A percentile compares a stretch with the other conserved stretches of the same genome.
Conservation (phyloP, 306 rosid genomes). For the Corylus americana region DNA sequence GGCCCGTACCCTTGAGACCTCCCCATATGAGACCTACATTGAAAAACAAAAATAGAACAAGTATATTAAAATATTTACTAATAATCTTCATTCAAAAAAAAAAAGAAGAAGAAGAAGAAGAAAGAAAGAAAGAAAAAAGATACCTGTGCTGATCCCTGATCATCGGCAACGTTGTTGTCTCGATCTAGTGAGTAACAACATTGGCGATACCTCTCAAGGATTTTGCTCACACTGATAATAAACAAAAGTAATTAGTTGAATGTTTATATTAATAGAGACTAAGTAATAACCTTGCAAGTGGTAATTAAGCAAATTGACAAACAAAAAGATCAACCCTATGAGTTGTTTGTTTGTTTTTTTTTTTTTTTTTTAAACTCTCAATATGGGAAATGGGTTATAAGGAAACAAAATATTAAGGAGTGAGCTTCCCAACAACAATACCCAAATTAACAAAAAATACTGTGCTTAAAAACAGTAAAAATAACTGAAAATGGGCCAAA, state of each 20-base stretch:
- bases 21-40: constrained; percentile 50
- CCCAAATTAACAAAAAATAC: too few relatives aligned
- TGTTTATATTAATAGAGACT: not conserved
- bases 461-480: too few relatives aligned
- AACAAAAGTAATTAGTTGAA: not conserved
- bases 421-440: too few relatives aligned
- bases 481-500: too few relatives aligned
- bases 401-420: too few relatives aligned
- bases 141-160: constrained; percentile 60
- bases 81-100: not conserved
- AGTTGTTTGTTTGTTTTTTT: too few relatives aligned
- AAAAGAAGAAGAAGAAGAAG: not conserved
- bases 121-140: not conserved
- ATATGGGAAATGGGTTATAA: too few relatives aligned
- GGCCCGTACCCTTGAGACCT: constrained; percentile 50
- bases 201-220: constrained; percentile 68
- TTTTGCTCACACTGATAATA: constrained; percentile 47
- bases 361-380: too few relatives aligned
- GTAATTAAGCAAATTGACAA: not conserved
- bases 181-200: constrained; percentile 39
- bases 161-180: constrained; percentile 33
- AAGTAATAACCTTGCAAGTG: not conserved
- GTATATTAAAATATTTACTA: too few relatives aligned
- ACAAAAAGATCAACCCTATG: too few relatives aligned
- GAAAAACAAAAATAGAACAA: constrained; percentile 5